phyloP scores from a whole-genome alignment of 805 yeast genomes.

The Zygosaccharomyces gambellarensis region DNA sequence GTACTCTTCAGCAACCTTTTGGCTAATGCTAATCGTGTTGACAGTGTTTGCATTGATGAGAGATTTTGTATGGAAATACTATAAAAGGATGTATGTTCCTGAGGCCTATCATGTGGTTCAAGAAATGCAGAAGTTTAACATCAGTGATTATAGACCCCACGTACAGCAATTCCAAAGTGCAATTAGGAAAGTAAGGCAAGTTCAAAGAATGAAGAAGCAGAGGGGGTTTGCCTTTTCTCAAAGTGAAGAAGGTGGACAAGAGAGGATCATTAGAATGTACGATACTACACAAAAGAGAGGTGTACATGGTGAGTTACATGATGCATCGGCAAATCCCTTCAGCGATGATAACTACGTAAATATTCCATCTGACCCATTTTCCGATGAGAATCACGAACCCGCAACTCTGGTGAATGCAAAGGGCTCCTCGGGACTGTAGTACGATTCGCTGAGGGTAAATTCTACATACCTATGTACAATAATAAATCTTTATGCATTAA shows the following conservation, averaged over 20 bases:
- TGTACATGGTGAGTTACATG: conserved; percentile 57
- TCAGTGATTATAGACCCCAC: conserved; percentile 91
- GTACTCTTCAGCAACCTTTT: conserved; percentile 73
- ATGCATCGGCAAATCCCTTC: conserved; percentile 36
- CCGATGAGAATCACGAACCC: conserved; percentile 10
- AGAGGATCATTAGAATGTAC: conserved; percentile 83
- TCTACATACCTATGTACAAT: background rate
- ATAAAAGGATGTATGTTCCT: conserved; percentile 85
- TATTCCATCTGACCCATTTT: conserved; percentile 14
- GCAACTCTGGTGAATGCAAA: conserved; percentile 2
- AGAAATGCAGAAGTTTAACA: conserved; percentile 91
- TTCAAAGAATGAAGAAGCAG: conserved; percentile 95
- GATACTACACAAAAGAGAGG: conserved; percentile 88
- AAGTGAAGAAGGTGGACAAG: conserved; percentile 86
- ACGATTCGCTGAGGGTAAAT: background rate
- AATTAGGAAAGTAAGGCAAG: conserved; percentile 94
- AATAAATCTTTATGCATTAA: background rate
- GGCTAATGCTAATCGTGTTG: conserved; percentile 75
- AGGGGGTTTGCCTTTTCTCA: conserved; percentile 98
- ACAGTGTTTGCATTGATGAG: conserved; percentile 76
- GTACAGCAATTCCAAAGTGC: conserved; percentile 96
- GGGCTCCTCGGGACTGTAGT: conserved; percentile 6
- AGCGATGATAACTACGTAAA: conserved; percentile 19
- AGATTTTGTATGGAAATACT: conserved; percentile 92
- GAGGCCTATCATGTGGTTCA: conserved; percentile 93